Evolutionary conservation across 768 basidiomycete genomes (phyloP).

Genomic region (Termitomyces sp.): DNA sequence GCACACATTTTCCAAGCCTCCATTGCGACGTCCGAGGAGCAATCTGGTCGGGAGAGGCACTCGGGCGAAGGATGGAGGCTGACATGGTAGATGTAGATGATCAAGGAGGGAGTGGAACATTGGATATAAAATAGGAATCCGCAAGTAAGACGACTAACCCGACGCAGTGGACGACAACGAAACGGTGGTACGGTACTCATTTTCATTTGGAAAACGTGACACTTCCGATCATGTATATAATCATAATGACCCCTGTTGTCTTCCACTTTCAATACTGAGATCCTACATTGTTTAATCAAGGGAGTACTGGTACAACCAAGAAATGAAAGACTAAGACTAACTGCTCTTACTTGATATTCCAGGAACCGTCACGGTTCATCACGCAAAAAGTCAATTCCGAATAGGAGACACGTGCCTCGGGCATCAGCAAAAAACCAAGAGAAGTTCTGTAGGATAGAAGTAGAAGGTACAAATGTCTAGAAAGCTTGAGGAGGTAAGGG

Average conservation of each 20-base stretch:
- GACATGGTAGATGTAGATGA: not conserved
- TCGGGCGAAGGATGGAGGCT: not conserved
- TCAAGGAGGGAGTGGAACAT: constrained; percentile 7
- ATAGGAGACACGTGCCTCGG: not conserved
- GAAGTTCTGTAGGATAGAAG: too few species aligned
- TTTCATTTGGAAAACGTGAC: constrained; percentile 16
- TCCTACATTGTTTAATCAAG: not conserved
- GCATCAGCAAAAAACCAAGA: not conserved
- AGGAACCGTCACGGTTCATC: not conserved
- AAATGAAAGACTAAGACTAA: too few species aligned
- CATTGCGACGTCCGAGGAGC: not conserved
- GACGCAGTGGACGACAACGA: constrained; percentile 31
- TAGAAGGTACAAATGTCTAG: not conserved
- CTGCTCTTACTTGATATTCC: not conserved
- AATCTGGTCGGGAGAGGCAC: not conserved
- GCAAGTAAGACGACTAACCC: constrained; percentile 30
- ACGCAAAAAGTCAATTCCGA: not conserved
- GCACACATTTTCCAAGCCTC: constrained; percentile 19
- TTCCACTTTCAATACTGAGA: not conserved
- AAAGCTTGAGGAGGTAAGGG: too few species aligned
- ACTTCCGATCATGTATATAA: not conserved
- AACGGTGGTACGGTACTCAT: constrained; percentile 33
- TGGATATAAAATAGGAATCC: constrained; percentile 20
- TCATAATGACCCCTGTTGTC: not conserved
- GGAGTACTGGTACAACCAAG: not conserved